Percentiles rank a stretch among this genome's conserved stretches.
These are phyloP conservation scores for Tolypocladium pustulatum DNA, from an alignment of 2,329 filamentous ascomycete genomes.

Conservation along the genomic window DNA sequence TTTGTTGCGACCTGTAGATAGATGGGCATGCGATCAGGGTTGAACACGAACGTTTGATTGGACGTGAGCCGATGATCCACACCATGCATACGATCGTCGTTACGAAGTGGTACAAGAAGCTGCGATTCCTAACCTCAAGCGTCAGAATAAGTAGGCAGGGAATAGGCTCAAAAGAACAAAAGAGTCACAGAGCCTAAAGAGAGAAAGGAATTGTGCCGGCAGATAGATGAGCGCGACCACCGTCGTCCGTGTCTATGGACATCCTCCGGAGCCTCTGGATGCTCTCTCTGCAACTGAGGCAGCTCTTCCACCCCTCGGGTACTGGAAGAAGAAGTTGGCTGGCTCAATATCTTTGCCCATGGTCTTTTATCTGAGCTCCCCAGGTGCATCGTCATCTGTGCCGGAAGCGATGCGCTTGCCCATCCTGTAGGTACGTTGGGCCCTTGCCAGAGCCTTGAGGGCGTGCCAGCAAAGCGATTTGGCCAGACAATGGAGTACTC, in stretches of 20 bases:
- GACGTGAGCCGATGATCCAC: background rate
- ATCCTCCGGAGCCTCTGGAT: slow-evolving; percentile 1
- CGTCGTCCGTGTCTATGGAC: slow-evolving; percentile 19
- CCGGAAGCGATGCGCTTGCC: slow-evolving; percentile 18
- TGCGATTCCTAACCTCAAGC: background rate
- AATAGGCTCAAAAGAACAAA: no score
- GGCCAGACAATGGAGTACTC: slow-evolving; percentile 28
- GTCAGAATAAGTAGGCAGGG: background rate
- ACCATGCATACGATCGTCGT: background rate
- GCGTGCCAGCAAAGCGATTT: slow-evolving; percentile 49
- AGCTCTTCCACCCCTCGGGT: slow-evolving; percentile 27
- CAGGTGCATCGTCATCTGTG: background rate
- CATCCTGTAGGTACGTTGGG: slow-evolving; percentile 43
- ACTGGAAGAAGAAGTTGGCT: slow-evolving; percentile 39
- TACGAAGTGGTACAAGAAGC: background rate
- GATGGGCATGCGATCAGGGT: background rate
- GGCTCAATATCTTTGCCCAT: slow-evolving; percentile 29
- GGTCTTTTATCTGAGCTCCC: slow-evolving; percentile 5
- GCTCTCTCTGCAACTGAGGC: no score
- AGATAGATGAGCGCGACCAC: no score
- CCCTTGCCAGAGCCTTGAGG: slow-evolving; percentile 33
- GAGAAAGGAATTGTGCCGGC: no score
- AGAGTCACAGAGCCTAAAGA: no score
- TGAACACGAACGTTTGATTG: background rate
- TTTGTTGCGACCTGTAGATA: no score